Base-by-base conservation (phyloP, 2,329 filamentous ascomycete species). In the Rhynchosporium secalis region DNA sequence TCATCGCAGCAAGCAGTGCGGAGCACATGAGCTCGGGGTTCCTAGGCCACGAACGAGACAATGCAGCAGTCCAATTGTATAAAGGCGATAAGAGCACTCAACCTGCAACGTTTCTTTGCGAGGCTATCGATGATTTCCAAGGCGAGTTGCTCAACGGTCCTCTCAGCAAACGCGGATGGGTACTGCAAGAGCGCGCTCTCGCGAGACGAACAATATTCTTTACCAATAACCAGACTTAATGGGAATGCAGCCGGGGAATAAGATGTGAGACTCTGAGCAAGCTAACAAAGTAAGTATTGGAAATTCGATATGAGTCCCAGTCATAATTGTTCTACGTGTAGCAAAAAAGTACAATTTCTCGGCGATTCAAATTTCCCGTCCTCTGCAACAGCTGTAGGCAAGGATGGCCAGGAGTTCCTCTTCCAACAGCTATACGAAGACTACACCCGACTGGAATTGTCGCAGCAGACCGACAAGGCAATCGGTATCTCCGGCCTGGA, bases 141-240 rank as follows among this genome's bases (percentile, higher is more conserved):
- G 7, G 29, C n/a, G 59, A 79, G 15, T 75, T 78, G 0, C 66
- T 73, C 0, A 57, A 74, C 33, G 67, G 73, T 0, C n/a, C 62
- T 1, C 65, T 80, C 1, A 76, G 72, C 54, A 68, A 64, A 12
- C 67, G 77, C 3, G 77, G 73, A 0, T 79, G 77, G 78, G 76
- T 78, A 1, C 46, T 78, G 15, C 77, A 79, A 59, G 77, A 78
- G 60, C 68, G 72, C n/a, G 73, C 71, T 0, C 64, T 79, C 2
- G 72, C 76, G 0, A 70, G 72, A 8, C 69, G 78, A 9, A 75
- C 73, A 0, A 74, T 79, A 12, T 75, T 73, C 51, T 79, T 77
- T 61, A 73, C 75, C 0, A 46, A 70, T 1, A 62, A 62, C 0
- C 75, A 78, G 61, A 72, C 73, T 0, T 76, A 78, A 28, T 79